These are phyloP conservation scores for Teratosphaeria destructans DNA, from an alignment of 2,329 filamentous ascomycete genomes.

Conservation along the genomic window DNA sequence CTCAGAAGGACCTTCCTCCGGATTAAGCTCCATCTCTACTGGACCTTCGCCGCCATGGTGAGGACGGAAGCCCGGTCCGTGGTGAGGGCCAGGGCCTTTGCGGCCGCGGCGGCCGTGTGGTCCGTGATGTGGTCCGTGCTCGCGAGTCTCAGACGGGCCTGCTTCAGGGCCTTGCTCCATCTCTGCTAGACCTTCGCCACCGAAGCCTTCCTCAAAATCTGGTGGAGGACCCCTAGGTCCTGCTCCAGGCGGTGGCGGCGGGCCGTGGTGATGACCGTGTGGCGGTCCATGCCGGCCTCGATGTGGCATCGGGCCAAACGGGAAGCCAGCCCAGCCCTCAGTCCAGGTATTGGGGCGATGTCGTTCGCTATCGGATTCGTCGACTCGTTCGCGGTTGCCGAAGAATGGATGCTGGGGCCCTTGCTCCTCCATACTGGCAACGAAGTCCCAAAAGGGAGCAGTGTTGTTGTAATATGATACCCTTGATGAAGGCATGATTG, in stretches of 20 bases:
- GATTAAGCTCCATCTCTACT: neutral
- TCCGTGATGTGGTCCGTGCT: neutral
- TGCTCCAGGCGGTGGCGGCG: neutral
- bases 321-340: slow-evolving; percentile 30
- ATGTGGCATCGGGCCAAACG: slow-evolving; percentile 21
- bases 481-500: slow-evolving; percentile 41
- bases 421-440: slow-evolving; percentile 41
- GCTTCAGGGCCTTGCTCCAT: neutral
- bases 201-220: slow-evolving; percentile 6
- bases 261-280: neutral
- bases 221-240: neutral
- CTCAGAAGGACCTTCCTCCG: slow-evolving; percentile 11
- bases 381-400: slow-evolving; percentile 24
- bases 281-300: slow-evolving; percentile 11
- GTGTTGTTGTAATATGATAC: slow-evolving; percentile 43
- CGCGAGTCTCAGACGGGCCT: too few relatives aligned
- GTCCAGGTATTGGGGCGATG: slow-evolving; percentile 10
- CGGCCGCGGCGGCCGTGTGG: too few relatives aligned
- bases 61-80: neutral
- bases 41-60: slow-evolving; percentile 1
- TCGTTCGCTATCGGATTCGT: slow-evolving; percentile 8
- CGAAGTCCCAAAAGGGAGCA: slow-evolving; percentile 47
- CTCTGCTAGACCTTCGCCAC: neutral
- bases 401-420: slow-evolving; percentile 37
- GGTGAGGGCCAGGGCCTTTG: neutral